These are phyloP conservation scores for Pneumocystis murina DNA, from an alignment of 1,139 yeast genomes.

Conservation along the genomic window DNA sequence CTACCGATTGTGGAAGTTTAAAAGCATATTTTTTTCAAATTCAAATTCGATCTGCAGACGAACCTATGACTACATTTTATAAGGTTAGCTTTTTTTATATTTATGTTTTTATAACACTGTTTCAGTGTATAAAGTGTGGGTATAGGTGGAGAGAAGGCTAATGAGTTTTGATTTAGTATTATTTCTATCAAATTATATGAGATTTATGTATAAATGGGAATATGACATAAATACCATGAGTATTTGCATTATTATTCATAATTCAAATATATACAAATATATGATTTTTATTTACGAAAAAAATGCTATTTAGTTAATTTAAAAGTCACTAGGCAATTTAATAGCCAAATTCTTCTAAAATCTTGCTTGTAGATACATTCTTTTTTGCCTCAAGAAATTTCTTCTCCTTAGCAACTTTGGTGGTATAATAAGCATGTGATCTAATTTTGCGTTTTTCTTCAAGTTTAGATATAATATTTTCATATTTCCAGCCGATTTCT, in stretches of 20 bases:
- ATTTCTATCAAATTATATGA: neutral
- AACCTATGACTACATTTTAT: slow-evolving; percentile 93
- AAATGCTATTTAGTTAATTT: neutral
- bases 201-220: neutral
- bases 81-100: slow-evolving; percentile 1
- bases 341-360: neutral
- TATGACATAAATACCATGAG: neutral
- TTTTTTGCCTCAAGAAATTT: slow-evolving; percentile 78
- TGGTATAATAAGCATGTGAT: slow-evolving; percentile 97
- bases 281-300: neutral
- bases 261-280: neutral
- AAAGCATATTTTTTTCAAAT: slow-evolving; percentile 94
- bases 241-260: neutral
- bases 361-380: slow-evolving; percentile 29
- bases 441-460: slow-evolving; percentile 99
- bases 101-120: neutral
- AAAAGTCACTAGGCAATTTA: neutral
- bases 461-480: slow-evolving; percentile 89
- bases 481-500: slow-evolving; percentile 99
- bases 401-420: slow-evolving; percentile 92
- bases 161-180: neutral
- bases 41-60: slow-evolving; percentile 85
- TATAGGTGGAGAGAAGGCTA: slow-evolving; percentile 95
- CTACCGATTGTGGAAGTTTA: slow-evolving; percentile 68
- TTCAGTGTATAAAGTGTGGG: slow-evolving; percentile 67